A percentile compares a stretch with the other conserved stretches of the same genome.
Conservation (phyloP, 1,284 basidiomycete genomes). For the Boletus nobilissimus region DNA sequence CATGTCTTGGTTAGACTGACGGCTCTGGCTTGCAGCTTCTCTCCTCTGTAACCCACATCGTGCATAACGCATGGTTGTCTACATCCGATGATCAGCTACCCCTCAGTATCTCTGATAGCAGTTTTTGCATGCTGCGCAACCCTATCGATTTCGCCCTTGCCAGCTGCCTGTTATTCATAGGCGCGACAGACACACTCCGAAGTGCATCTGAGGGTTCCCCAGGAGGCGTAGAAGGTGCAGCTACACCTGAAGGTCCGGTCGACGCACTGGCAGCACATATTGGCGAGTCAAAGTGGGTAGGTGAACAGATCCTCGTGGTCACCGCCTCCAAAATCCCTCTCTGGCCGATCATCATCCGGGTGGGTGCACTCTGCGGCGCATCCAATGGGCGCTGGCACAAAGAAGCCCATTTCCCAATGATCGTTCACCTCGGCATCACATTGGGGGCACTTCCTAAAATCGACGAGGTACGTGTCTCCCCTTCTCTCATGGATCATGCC, state of each 20-base stretch:
- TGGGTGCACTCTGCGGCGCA: conserved; percentile 54
- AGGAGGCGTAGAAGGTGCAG: background rate
- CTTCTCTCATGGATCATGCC: too few relatives aligned
- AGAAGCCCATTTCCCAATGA: conserved; percentile 46
- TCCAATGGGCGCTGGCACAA: conserved; percentile 39
- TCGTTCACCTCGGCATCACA: conserved; percentile 39
- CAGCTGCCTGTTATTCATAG: conserved; percentile 50
- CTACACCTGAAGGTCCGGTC: conserved; percentile 21
- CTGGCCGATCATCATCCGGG: conserved; percentile 49
- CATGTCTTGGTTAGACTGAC: conserved; percentile 15
- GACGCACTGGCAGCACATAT: conserved; percentile 51
- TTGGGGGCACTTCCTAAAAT: conserved; percentile 31
- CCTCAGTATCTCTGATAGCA: conserved; percentile 36
- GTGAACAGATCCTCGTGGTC: conserved; percentile 50
- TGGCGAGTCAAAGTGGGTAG: conserved; percentile 57
- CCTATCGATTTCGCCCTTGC: conserved; percentile 54
- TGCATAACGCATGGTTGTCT: conserved; percentile 45
- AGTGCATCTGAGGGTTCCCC: background rate
- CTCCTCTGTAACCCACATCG: conserved; percentile 40
- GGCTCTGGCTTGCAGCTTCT: conserved; percentile 24
- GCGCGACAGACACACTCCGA: conserved; percentile 41
- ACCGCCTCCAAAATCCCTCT: conserved; percentile 37
- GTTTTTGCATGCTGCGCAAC: conserved; percentile 51
- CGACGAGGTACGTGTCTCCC: conserved; percentile 32
- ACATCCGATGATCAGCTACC: conserved; percentile 49